phyloP scores from a whole-genome alignment of 2,329 filamentous ascomycete species.

The Akanthomyces muscarius region DNA sequence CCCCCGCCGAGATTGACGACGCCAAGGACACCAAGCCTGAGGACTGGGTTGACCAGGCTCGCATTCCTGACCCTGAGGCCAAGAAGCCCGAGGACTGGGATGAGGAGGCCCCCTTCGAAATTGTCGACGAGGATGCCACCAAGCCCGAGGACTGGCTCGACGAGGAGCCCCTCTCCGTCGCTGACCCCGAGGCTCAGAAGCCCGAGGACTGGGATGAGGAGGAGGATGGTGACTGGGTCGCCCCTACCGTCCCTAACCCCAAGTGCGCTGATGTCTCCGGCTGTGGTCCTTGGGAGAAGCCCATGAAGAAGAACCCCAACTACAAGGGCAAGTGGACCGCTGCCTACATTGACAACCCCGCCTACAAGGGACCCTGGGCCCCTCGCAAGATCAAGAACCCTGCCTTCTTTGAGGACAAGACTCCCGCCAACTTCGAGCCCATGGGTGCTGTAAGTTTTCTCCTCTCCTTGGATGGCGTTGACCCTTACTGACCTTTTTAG shows the following conservation, averaged over 20 bases:
- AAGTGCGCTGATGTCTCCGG: slow-evolving; percentile 92
- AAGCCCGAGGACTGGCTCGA: slow-evolving; percentile 96
- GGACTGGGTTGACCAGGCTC: slow-evolving; percentile 90
- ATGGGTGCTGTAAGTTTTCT: slow-evolving; percentile 80
- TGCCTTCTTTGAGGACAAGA: slow-evolving; percentile 95
- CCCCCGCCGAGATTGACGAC: slow-evolving; percentile 90
- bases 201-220: slow-evolving; percentile 99
- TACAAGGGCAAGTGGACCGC: slow-evolving; percentile 99
- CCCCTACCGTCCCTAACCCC: slow-evolving; percentile 88
- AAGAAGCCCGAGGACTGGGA: slow-evolving; percentile 99
- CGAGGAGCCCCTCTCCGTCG: slow-evolving; percentile 73
- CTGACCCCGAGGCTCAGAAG: slow-evolving; percentile 94
- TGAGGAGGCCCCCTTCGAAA: slow-evolving; percentile 94
- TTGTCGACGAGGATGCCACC: slow-evolving; percentile 86
- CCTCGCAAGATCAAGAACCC: slow-evolving; percentile 97
- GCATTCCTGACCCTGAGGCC: slow-evolving; percentile 87
- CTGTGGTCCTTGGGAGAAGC: slow-evolving; percentile 88
- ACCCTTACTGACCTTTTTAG: slow-evolving; percentile 40
- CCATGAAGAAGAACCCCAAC: slow-evolving; percentile 87
- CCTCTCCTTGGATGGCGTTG: too few relatives aligned
- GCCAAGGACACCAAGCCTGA: slow-evolving; percentile 89
- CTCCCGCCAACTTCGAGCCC: slow-evolving; percentile 91
- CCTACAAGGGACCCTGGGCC: slow-evolving; percentile 93
- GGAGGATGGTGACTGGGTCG: slow-evolving; percentile 96
- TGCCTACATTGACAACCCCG: slow-evolving; percentile 91